Evolutionary conservation across 1,139 yeast genomes (phyloP), one percentile per base, ranked within the genome.

Genomic region (Saccharomyces hybrid): DNA sequence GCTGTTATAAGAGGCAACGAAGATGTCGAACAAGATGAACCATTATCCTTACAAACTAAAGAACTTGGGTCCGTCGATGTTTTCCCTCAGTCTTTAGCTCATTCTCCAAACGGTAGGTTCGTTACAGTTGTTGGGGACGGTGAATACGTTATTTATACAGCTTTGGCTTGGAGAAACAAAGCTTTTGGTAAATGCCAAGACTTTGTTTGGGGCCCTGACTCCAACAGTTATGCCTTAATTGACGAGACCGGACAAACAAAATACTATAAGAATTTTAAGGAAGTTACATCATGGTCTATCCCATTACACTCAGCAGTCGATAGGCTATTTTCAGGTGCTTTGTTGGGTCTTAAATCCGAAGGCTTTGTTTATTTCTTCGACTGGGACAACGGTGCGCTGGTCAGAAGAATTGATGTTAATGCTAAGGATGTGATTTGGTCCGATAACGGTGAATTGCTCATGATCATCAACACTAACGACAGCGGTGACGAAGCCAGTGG

Each of bases 111-210:
- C 69, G 99, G 99, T 58, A 84, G 97, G 73, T 93, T 88, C 70
- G 98, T 91, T 46, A 87, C 98, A 27, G 97, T 93, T 51, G 87
- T 95, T 56, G 99, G 99, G 68, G 99, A 95, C 74, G 98, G 97
- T 58, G 99, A 93, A 73, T 93, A 89, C 71, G 89, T 93, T 65
- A 86, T 95, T 55, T 95, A 93, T 75, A 90, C 98, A 6, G 95
- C 99, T 1, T 80, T 95, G 66, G 98, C 98, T 1, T 93, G 99
- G 99, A 83, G 99, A 75, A 90, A 95, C 64, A 93, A 90, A 74
- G 81, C 91, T 52, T 93, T 88, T 71, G 99, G 98, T 60, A 80
- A 83, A 56, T 97, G 96, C 14, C 75, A 83, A 56, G 97, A 90
- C 68, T 90, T 95, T 71, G 96, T 83, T 48, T 93, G 99, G 99